Percentiles rank a stretch among this genome's conserved stretches.
These are phyloP conservation scores for Arthrobotrys sinensis DNA, from an alignment of 2,329 filamentous ascomycete genomes.

Conservation along the genomic window DNA sequence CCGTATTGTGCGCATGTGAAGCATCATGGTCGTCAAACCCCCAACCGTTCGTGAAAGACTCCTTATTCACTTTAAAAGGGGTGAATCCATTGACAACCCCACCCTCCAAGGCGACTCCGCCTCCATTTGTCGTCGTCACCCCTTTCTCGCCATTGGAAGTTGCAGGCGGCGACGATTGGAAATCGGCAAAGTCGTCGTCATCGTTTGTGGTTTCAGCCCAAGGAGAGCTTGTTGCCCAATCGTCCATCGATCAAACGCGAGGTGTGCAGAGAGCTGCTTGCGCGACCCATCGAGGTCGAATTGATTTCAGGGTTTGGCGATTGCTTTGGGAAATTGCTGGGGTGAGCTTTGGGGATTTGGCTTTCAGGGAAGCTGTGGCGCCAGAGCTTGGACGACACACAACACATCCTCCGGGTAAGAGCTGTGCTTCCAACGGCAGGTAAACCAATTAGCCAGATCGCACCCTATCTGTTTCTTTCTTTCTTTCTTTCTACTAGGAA, in stretches of 20 bases:
- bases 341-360: constrained; percentile 48
- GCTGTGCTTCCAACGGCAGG: background rate
- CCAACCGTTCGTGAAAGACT: constrained; percentile 53
- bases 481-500: no score
- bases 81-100: constrained; percentile 41
- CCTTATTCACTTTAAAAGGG: constrained; percentile 42
- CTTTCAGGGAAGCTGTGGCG: constrained; percentile 38
- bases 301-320: constrained; percentile 36
- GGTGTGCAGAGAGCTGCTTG: constrained; percentile 46
- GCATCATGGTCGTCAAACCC: constrained; percentile 42
- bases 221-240: constrained; percentile 61
- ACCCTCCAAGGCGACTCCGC: constrained; percentile 13
- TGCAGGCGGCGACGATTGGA: constrained; percentile 49
- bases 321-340: constrained; percentile 33
- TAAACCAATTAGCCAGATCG: no score
- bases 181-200: constrained; percentile 54
- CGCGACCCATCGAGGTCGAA: constrained; percentile 61
- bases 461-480: no score
- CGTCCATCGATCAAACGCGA: constrained; percentile 61
- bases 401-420: constrained; percentile 21
- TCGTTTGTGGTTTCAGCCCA: constrained; percentile 59
- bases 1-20: constrained; percentile 32
- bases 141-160: constrained; percentile 42
- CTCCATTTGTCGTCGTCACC: constrained; percentile 24
- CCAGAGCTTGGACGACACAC: constrained; percentile 29